Base-by-base conservation (phyloP, 2,329 filamentous ascomycete species). In the Blastomyces parvus region DNA sequence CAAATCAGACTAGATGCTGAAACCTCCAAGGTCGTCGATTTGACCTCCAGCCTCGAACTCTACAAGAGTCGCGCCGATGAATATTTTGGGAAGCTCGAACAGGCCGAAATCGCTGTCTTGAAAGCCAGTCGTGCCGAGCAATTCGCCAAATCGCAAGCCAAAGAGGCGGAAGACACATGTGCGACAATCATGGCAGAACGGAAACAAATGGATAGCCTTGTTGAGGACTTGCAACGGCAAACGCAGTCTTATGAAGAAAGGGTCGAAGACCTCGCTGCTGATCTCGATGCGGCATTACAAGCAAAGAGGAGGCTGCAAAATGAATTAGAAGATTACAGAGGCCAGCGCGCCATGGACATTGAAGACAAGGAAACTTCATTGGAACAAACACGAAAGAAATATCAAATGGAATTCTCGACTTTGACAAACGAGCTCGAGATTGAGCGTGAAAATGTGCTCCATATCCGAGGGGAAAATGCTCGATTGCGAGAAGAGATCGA, bases 321-420 rank as follows among this genome's bases (percentile, higher is more conserved):
- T 72, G 93, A 99, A 78, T 87, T 99, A 2, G 93, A 97, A 76
- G 93, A 99, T 76, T 99, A 97, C 80, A 87, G 94, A 65, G 96
- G 88, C 73, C 92, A 97, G 76, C 86, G 93, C 57, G 92, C 92
- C 64, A 96, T 96, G 76, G 94, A 97, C 70, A 90, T 97, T 63
- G 94, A 97, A 76, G 93, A 99, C 77, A 97, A 94, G 75, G 93
- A 97, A 76, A 88, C 88, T 11, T 94, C 90, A 68, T 89, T 97
- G 85, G 94, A 99, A 77, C 93, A 97, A 77, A 97, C 93, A 53
- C 86, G 93, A 71, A 94, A 93, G 82, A 99, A 97, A 81, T 99
- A 97, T 74, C 94, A 97, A 74, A 84, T 88, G 52, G 93, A 99
- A 75, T 91, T 97, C 73, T 88, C 90, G 19, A 89, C 89, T 3